Percentiles rank a stretch among this genome's conserved stretches.
phyloP scores from a whole-genome alignment of 176 grass and related monocot genomes.

The Bolboschoenus planiculmis region DNA sequence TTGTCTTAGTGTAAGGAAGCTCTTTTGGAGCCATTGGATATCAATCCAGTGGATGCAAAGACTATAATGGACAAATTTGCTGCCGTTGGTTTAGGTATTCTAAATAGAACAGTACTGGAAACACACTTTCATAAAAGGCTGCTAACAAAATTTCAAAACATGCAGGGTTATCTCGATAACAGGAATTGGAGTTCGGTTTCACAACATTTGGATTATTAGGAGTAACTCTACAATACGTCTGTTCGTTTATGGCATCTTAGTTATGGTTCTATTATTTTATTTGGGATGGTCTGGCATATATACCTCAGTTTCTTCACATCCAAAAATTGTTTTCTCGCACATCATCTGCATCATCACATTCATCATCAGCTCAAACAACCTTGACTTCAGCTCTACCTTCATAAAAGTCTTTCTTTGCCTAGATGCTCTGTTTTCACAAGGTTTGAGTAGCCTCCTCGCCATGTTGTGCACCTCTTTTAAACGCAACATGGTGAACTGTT shows the following conservation, averaged over 20 bases:
- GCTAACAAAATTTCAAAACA: constrained; percentile 6
- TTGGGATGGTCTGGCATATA: neutral
- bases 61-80: constrained; percentile 88
- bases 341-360: constrained; percentile 23
- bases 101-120: neutral
- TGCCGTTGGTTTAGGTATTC: constrained; percentile 70
- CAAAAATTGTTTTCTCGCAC: constrained; percentile 17
- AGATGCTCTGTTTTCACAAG: neutral
- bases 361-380: constrained; percentile 24
- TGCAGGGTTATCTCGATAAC: constrained; percentile 59
- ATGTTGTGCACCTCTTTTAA: constrained; percentile 1
- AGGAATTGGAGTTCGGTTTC: constrained; percentile 56
- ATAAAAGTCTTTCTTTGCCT: neutral
- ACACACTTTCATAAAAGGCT: neutral
- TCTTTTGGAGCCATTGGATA: constrained; percentile 63
- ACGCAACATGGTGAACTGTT: neutral
- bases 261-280: neutral
- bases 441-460: neutral
- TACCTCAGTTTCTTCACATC: constrained; percentile 14
- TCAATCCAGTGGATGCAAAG: constrained; percentile 51
- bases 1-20: constrained; percentile 59
- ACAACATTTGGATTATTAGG: constrained; percentile 6
- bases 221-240: neutral
- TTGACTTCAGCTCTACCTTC: constrained; percentile 16
- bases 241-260: neutral